A percentile compares a stretch with the other conserved stretches of the same genome.
Conservation (phyloP, 2,329 filamentous ascomycete genomes). For the Sclerotinia minor region DNA sequence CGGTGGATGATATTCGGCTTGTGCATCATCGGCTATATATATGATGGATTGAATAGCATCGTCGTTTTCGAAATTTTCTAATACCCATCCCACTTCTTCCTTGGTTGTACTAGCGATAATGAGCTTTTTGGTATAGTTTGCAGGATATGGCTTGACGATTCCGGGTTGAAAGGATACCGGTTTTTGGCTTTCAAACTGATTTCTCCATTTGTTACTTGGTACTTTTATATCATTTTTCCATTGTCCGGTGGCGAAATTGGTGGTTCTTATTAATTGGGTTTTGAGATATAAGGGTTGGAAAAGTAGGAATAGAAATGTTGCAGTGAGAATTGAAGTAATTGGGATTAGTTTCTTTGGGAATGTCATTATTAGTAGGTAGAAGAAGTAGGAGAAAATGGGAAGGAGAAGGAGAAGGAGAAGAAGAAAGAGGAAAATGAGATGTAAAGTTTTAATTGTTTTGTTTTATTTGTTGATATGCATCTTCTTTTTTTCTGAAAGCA, state of each 20-base stretch:
- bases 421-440: neutral
- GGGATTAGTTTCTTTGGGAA: constrained; percentile 16
- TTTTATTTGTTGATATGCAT: neutral
- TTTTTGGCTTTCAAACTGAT: neutral
- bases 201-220: neutral
- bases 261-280: neutral
- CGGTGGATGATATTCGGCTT: constrained; percentile 46
- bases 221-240: neutral
- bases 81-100: constrained; percentile 16
- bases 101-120: constrained; percentile 13
- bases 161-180: neutral
- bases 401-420: neutral
- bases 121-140: constrained; percentile 18
- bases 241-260: neutral
- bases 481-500: too few species aligned
- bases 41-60: constrained; percentile 15
- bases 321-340: constrained; percentile 2
- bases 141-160: neutral
- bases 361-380: neutral
- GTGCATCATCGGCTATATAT: constrained; percentile 37
- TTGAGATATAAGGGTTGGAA: neutral
- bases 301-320: neutral
- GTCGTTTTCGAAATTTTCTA: constrained; percentile 2
- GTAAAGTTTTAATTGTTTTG: neutral
- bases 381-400: too few species aligned